Conservation (phyloP, 2,329 filamentous ascomycete genomes). For the Aspergillus sojae region DNA sequence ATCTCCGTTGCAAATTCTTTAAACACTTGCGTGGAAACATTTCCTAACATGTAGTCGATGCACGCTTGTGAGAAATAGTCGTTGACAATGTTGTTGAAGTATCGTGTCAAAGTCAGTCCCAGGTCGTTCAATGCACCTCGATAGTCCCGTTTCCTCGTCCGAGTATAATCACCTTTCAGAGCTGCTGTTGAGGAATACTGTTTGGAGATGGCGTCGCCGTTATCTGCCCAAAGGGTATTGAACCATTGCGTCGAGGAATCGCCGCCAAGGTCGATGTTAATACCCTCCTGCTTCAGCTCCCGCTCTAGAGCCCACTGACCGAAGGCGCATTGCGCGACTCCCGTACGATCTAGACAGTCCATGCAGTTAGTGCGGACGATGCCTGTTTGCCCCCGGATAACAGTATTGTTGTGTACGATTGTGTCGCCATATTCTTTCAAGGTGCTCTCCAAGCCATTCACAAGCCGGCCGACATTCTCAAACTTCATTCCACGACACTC, state of each 20-base stretch:
- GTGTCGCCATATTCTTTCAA: slow-evolving; percentile 74
- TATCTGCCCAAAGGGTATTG: slow-evolving; percentile 95
- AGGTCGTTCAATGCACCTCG: slow-evolving; percentile 89
- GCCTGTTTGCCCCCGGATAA: slow-evolving; percentile 63
- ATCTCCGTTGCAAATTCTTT: slow-evolving; percentile 93
- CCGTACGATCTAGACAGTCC: slow-evolving; percentile 96
- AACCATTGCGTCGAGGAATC: slow-evolving; percentile 90
- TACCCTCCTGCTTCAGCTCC: slow-evolving; percentile 75
- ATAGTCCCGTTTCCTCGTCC: slow-evolving; percentile 87
- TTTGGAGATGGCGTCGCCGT: slow-evolving; percentile 91
- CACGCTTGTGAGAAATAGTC: slow-evolving; percentile 96
- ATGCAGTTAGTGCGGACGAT: slow-evolving; percentile 96
- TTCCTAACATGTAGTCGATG: slow-evolving; percentile 91
- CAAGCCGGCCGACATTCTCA: slow-evolving; percentile 82
- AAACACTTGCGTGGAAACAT: slow-evolving; percentile 81
- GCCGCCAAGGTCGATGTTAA: slow-evolving; percentile 71
- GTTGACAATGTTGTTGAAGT: slow-evolving; percentile 87
- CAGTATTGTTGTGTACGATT: slow-evolving; percentile 52
- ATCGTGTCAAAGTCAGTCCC: slow-evolving; percentile 76
- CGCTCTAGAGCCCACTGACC: slow-evolving; percentile 78
- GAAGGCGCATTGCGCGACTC: slow-evolving; percentile 92
- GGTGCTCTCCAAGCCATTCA: slow-evolving; percentile 69
- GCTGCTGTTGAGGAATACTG: slow-evolving; percentile 96
- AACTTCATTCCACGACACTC: slow-evolving; percentile 97
- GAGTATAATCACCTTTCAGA: slow-evolving; percentile 94